Evolutionary conservation across 139 green algal genomes (phyloP).

Genomic region (Penium margaritaceum): DNA sequence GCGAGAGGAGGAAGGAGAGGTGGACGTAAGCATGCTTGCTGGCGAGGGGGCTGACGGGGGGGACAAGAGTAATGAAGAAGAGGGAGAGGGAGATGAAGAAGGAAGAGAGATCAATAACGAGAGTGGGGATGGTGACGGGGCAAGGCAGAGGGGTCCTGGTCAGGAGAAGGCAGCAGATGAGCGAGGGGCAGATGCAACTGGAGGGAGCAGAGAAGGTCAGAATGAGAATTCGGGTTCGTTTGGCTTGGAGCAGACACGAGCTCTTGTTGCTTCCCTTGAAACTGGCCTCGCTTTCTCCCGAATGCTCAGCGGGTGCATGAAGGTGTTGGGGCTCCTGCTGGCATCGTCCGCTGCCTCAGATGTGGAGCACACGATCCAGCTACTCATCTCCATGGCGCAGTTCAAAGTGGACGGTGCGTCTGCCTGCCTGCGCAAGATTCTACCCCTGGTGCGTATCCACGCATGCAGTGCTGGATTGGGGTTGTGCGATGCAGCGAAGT

Average conservation of each 20-base stretch:
- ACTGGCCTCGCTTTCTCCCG: slow-evolving; percentile 58
- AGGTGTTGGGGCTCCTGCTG: slow-evolving; percentile 61
- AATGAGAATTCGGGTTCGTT: background rate
- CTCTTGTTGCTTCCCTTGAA: slow-evolving; percentile 66
- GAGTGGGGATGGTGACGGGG: slow-evolving; percentile 20
- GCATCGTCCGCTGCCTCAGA: slow-evolving; percentile 56
- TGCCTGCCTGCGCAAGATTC: slow-evolving; percentile 52
- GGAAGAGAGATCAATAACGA: background rate
- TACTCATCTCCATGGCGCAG: slow-evolving; percentile 64
- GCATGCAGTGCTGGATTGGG: background rate
- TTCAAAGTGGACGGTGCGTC: slow-evolving; percentile 56
- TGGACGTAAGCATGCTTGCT: too few species aligned
- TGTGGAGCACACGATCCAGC: slow-evolving; percentile 63
- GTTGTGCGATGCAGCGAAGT: background rate
- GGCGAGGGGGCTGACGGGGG: too few species aligned
- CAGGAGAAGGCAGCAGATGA: slow-evolving; percentile 20
- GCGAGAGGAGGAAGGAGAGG: slow-evolving; percentile 1
- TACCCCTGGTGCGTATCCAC: slow-evolving; percentile 52
- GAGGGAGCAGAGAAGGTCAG: background rate
- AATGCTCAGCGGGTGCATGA: slow-evolving; percentile 34
- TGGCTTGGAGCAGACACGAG: slow-evolving; percentile 40
- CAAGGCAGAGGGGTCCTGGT: too few species aligned
- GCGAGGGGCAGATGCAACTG: background rate
- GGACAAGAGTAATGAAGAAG: too few species aligned
- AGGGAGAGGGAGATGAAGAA: background rate